Evolutionary conservation across 73 alveolate species (phyloP).

Genomic region (Paramecium biaurelia): DNA sequence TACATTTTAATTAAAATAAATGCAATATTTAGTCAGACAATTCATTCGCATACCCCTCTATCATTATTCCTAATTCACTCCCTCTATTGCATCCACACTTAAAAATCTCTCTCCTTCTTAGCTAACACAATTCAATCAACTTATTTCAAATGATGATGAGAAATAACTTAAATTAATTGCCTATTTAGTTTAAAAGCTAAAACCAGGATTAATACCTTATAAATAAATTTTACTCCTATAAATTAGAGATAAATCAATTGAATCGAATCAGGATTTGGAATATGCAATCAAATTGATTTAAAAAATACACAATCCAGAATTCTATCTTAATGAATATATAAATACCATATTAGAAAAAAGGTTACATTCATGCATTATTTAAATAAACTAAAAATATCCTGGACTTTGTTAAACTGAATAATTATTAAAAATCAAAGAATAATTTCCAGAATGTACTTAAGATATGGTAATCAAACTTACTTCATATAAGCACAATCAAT

Average conservation of each 20-base stretch:
- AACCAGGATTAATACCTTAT: background rate
- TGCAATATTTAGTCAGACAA: background rate
- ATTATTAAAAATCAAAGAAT: background rate
- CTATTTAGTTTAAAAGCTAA: background rate
- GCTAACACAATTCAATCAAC: background rate
- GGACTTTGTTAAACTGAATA: background rate
- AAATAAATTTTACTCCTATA: background rate
- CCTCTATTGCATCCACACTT: background rate
- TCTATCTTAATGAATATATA: background rate
- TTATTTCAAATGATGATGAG: background rate
- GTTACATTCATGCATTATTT: background rate
- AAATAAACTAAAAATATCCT: background rate
- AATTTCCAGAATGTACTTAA: background rate
- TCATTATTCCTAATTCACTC: background rate
- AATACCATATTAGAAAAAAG: background rate
- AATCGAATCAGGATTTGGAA: background rate
- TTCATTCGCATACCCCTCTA: background rate
- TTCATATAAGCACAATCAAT: background rate
- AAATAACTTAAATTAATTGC: conserved; percentile 3
- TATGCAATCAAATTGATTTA: background rate
- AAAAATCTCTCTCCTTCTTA: background rate
- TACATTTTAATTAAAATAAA: background rate
- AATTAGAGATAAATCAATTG: background rate
- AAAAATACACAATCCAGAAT: background rate
- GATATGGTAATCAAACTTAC: background rate